Base-by-base conservation (phyloP, 305 asterid genomes). In the Fraxinus ornus region DNA sequence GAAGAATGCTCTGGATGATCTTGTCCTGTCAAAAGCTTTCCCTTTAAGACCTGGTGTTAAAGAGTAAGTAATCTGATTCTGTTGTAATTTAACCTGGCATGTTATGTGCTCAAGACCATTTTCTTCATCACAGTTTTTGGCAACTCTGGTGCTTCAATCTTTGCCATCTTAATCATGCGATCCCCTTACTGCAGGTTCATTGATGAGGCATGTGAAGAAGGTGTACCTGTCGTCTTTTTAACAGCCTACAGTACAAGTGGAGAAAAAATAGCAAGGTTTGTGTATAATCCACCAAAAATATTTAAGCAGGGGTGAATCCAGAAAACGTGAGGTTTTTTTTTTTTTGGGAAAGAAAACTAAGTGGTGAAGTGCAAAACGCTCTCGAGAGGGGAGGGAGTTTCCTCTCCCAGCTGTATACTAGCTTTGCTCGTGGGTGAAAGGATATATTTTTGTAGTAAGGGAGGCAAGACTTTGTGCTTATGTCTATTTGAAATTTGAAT, bases 1-100 rank as follows among this genome's bases (percentile, higher is more conserved):
- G 99, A 93, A 90, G 91, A 89, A 86, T 86, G 98, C 97, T 74
- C 44, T 93, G 91, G 96, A 89, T 83, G 98, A 92, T 87, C 95
- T 94, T 79, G 93, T 94, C 85, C 81, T 79, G 86, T 92, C 99
- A 84, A 84, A 88, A 83, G 79, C 92, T 36, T 89, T 89, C 80
- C 84, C 97, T 10, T 86, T 95, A 88, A 93, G 95, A 85, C 97
- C 97, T 81, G 99, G 97, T 70, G 93, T 90, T 82, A 92, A 88
- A 83, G 93, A 89, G 99, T 95, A 89, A 90, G 99, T 88, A 78
- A 10, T 81, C 81, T 30, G 64, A 79, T 82, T 82, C 84, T 72
- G 47, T 76, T 52, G 49, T 81, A 75, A 76, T 55, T 60, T 79
- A n/a, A 70, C 74, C 77, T 73, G 73, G 41, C 79, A 75, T 77